Evolutionary conservation across 1,284 basidiomycete species (phyloP).

Genomic region (Inonotus obliquus): DNA sequence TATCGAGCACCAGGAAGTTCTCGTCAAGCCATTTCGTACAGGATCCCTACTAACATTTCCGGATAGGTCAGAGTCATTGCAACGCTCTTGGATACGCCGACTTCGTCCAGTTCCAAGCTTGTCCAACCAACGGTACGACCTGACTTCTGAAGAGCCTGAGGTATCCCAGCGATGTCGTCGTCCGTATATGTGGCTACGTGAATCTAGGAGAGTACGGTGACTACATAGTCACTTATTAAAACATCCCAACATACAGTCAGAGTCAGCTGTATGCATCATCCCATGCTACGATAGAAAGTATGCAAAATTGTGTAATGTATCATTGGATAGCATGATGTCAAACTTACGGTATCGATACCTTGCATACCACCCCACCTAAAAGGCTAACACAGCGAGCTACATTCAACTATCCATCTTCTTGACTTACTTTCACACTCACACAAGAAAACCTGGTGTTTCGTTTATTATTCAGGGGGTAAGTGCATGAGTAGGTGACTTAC

Average conservation of each 20-base stretch:
- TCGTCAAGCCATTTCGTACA: constrained; percentile 94
- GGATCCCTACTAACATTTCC: constrained; percentile 70
- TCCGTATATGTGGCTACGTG: constrained; percentile 99
- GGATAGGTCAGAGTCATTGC: constrained; percentile 98
- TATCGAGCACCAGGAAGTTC: constrained; percentile 96
- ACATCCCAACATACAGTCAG: constrained; percentile 49
- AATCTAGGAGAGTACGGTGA: constrained; percentile 49
- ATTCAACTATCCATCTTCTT: no score
- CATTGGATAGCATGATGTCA: no score
- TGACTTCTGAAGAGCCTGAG: constrained; percentile 96
- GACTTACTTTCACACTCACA: no score
- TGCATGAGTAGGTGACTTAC: no score
- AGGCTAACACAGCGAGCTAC: no score
- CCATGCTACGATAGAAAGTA: no score
- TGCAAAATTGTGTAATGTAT: no score
- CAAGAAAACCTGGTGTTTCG: no score
- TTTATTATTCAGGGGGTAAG: no score
- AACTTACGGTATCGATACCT: no score
- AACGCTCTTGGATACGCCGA: constrained; percentile 94
- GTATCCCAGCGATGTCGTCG: constrained; percentile 98
- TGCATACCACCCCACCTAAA: no score
- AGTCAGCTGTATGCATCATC: no score
- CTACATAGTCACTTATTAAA: constrained; percentile 2
- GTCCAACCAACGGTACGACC: constrained; percentile 99
- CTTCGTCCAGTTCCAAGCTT: constrained; percentile 93